Evolutionary conservation across 345 rosid genomes (phyloP).

Genomic region (Leavenworthia alabamica): DNA sequence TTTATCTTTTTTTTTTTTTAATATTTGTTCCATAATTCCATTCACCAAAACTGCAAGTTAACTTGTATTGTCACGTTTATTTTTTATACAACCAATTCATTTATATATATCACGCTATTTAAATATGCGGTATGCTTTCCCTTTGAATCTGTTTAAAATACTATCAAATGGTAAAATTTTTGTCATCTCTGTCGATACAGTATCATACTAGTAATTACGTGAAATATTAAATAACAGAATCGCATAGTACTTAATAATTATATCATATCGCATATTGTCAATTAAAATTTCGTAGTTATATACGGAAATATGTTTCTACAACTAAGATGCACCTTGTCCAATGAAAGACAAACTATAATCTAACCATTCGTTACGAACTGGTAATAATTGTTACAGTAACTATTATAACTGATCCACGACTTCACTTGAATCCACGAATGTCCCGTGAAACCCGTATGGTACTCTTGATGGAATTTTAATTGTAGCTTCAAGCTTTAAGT

Average conservation of each 20-base stretch:
- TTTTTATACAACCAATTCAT: no score
- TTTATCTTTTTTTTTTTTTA: no score
- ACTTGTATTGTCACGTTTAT: no score
- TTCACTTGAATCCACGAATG: constrained; percentile 60
- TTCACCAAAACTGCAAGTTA: no score
- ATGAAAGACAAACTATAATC: background rate
- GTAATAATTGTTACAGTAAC: background rate
- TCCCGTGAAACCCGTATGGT: constrained; percentile 95
- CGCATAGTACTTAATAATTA: background rate
- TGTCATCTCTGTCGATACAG: background rate
- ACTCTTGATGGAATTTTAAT: constrained; percentile 77
- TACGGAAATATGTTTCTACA: background rate
- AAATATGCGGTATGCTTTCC: no score
- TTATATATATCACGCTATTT: no score
- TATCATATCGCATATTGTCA: background rate
- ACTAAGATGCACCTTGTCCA: background rate
- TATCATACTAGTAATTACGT: background rate
- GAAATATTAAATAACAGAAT: background rate
- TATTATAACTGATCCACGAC: constrained; percentile 49
- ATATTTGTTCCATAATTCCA: no score
- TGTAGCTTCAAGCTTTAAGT: constrained; percentile 59
- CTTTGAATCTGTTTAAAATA: background rate
- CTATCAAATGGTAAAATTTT: background rate
- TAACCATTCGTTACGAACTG: background rate
- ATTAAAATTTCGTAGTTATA: background rate